Base-by-base conservation (phyloP, 345 rosid species). In the Eucalyptus leucophloia region DNA sequence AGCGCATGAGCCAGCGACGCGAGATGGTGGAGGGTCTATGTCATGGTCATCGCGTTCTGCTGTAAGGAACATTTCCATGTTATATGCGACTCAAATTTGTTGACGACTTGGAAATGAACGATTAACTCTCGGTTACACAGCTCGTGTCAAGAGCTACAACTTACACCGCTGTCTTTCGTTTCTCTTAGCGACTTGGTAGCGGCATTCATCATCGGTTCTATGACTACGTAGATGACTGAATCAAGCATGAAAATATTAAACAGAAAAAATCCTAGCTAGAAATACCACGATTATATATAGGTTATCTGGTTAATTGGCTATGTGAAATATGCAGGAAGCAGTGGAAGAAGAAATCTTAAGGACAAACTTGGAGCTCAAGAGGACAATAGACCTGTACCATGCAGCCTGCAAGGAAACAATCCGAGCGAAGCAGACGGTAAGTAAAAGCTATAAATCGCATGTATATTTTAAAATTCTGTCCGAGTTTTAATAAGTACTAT, bases 351-450 rank as follows among this genome's bases (percentile, higher is more conserved):
- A 95, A 87, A 90, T 90, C 42, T 90, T 89, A 88, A 91, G 93
- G 88, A 86, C 94, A 60, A 91, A 89, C 88, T 86, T 69, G 37
- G 97, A 95, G 93, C 94, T 96, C 16, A 94, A 93, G 91, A 94
- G 95, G 86, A 92, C 96, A 12, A 94, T 92, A 91, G 94, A 93
- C 18, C 93, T 96, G 97, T 95, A 95, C 89, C 94, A 93, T 28
- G 90, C 92, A 42, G 98, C 97, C 40, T 94, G 96, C 95, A 95
- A 91, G 88, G 98, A 95, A 89, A 94, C 95, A 87, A 91, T 93
- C 12, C n/a, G 90, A 28, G 95, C 92, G 30, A 95, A 95, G 90
- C 94, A 95, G 65, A 95, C 86, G 93, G 95, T 93, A 87, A 88
- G 40, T 77, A 37, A 37, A 40, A 37, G 83, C 24, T 37, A 37